These are phyloP conservation scores for Wallemia hederae DNA, from an alignment of 1,284 basidiomycete genomes.

Conservation along the genomic window DNA sequence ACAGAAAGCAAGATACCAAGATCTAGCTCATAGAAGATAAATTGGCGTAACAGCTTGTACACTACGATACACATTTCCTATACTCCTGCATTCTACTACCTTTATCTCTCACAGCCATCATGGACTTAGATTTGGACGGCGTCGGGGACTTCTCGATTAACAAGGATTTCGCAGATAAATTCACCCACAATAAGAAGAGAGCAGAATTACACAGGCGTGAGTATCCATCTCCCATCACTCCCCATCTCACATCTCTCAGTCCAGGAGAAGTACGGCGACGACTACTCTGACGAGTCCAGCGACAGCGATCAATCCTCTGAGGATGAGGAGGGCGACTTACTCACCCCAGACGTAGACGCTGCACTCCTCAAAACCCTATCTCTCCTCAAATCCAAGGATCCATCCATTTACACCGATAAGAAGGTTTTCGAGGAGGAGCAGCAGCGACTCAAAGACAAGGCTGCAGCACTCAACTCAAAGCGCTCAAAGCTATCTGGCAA, in stretches of 20 bases:
- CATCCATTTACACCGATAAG: conserved; percentile 39
- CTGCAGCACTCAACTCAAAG: background rate
- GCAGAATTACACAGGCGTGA: conserved; percentile 48
- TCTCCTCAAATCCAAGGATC: conserved; percentile 56
- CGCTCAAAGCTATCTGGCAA: conserved; percentile 12
- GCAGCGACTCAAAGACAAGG: background rate
- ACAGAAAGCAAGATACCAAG: too few relatives aligned
- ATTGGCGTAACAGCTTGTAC: too few relatives aligned
- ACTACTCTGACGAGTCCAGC: conserved; percentile 21
- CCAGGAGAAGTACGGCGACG: conserved; percentile 58
- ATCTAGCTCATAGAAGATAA: too few relatives aligned
- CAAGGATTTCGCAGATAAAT: conserved; percentile 52
- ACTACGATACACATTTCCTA: too few relatives aligned
- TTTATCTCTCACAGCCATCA: too few relatives aligned
- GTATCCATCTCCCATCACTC: conserved; percentile 12
- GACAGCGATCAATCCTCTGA: conserved; percentile 41
- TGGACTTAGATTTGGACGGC: conserved; percentile 8
- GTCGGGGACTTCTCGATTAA: conserved; percentile 37
- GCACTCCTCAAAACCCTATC: conserved; percentile 78
- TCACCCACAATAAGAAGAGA: conserved; percentile 44
- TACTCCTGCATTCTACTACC: too few relatives aligned
- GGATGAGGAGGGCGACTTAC: conserved; percentile 81
- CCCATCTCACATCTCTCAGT: conserved; percentile 21
- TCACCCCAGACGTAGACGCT: conserved; percentile 77
- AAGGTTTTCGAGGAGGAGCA: conserved; percentile 41